These are phyloP conservation scores for Ophiostoma himal-ulmi DNA, from an alignment of 2,329 filamentous ascomycete species.

Conservation along the genomic window DNA sequence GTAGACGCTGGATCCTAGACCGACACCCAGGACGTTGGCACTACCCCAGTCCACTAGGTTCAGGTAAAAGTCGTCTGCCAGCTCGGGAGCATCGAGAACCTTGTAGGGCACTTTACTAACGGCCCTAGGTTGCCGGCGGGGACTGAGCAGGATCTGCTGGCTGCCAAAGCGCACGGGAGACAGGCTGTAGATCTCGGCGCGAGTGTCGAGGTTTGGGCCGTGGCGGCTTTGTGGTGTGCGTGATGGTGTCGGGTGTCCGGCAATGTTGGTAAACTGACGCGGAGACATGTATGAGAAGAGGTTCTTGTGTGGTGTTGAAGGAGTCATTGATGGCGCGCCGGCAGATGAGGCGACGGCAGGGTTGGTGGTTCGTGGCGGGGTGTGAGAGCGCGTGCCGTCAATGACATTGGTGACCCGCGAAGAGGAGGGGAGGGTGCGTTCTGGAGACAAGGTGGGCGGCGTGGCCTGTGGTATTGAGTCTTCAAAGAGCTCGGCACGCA, in stretches of 20 bases:
- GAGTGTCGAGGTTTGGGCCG: constrained; percentile 80
- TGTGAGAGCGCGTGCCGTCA: constrained; percentile 68
- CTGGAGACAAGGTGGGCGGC: constrained; percentile 56
- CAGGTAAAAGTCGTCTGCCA: constrained; percentile 95
- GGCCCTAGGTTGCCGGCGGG: constrained; percentile 77
- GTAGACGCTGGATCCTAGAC: constrained; percentile 87
- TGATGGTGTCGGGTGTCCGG: constrained; percentile 80
- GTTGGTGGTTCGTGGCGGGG: constrained; percentile 53
- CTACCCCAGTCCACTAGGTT: constrained; percentile 98
- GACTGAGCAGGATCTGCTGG: constrained; percentile 87
- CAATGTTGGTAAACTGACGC: constrained; percentile 59
- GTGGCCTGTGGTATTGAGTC: constrained; percentile 77
- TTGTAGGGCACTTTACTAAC: constrained; percentile 98
- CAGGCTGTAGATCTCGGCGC: constrained; percentile 89
- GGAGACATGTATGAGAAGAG: constrained; percentile 88
- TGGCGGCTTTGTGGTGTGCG: constrained; percentile 84
- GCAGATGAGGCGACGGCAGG: constrained; percentile 21
- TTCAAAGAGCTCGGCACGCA: constrained; percentile 90
- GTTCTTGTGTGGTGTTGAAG: constrained; percentile 95
- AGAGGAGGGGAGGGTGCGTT: constrained; percentile 46
- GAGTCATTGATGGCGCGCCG: constrained; percentile 73
- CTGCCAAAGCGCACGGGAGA: constrained; percentile 91
- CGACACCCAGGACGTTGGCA: constrained; percentile 88
- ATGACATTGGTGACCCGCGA: constrained; percentile 50
- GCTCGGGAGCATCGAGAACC: constrained; percentile 89